A percentile compares a stretch with the other conserved stretches of the same genome.
phyloP scores from a whole-genome alignment of 306 rosid genomes.

The Begonia masoniana region DNA sequence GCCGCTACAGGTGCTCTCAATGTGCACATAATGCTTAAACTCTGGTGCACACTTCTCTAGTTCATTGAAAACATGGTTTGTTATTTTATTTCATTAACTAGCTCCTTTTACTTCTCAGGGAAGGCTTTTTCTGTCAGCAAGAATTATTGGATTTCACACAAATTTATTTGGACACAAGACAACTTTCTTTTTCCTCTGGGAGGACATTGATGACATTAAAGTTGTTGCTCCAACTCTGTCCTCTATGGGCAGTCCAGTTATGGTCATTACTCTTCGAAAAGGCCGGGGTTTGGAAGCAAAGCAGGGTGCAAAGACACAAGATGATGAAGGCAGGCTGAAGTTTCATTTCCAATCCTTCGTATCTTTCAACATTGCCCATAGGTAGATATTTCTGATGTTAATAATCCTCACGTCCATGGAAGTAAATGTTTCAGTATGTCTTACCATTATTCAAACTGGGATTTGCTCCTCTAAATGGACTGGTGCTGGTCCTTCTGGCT shows the following conservation, averaged over 20 bases:
- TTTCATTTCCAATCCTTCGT: slow-evolving; percentile 92
- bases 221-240: slow-evolving; percentile 66
- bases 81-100: slow-evolving; percentile 10
- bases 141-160: slow-evolving; percentile 91
- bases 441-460: not conserved
- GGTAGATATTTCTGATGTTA: slow-evolving; percentile 26
- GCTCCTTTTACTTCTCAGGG: slow-evolving; percentile 42
- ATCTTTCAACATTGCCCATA: slow-evolving; percentile 75
- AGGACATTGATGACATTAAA: slow-evolving; percentile 81
- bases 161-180: slow-evolving; percentile 87
- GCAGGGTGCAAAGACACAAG: slow-evolving; percentile 80
- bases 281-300: slow-evolving; percentile 87
- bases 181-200: slow-evolving; percentile 89
- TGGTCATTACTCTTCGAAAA: slow-evolving; percentile 58
- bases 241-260: slow-evolving; percentile 89
- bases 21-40: slow-evolving; percentile 7
- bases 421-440: no score
- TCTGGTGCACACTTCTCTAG: not conserved
- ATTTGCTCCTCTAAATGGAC: not conserved
- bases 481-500: not conserved
- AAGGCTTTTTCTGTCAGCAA: slow-evolving; percentile 78
- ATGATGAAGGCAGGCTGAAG: slow-evolving; percentile 88
- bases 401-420: no score
- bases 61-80: not conserved
- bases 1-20: slow-evolving; percentile 69